These are phyloP conservation scores for Blumeriella jaapii DNA, from an alignment of 2,329 filamentous ascomycete species.

Conservation along the genomic window DNA sequence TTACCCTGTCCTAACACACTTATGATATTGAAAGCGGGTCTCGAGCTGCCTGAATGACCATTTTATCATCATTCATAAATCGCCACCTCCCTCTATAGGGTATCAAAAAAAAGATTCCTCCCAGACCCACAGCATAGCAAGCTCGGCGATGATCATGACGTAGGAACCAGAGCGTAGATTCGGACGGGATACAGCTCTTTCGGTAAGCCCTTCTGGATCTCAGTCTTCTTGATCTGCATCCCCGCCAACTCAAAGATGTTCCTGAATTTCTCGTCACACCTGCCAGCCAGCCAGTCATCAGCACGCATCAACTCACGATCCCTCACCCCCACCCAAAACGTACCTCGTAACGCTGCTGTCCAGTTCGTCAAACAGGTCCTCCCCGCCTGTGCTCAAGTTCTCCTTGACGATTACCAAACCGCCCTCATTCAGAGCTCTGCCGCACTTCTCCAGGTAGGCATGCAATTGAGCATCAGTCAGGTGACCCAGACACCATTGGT, in stretches of 20 bases:
- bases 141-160: constrained; percentile 1
- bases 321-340: constrained; percentile 1
- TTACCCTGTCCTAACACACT: too few relatives aligned
- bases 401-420: constrained; percentile 68
- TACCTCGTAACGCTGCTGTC: constrained; percentile 69
- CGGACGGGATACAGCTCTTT: constrained; percentile 57
- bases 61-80: too few relatives aligned
- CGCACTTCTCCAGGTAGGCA: constrained; percentile 52
- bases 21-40: too few relatives aligned
- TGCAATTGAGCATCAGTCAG: constrained; percentile 64
- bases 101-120: too few relatives aligned
- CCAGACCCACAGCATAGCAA: too few relatives aligned
- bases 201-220: constrained; percentile 59
- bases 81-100: too few relatives aligned
- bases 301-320: neutral
- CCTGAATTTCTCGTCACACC: constrained; percentile 62
- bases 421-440: constrained; percentile 37
- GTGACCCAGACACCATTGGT: constrained; percentile 83
- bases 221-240: constrained; percentile 54
- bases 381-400: constrained; percentile 49
- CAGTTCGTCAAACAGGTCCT: constrained; percentile 61
- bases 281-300: constrained; percentile 22
- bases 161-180: constrained; percentile 55
- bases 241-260: constrained; percentile 58
- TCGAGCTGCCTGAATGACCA: too few relatives aligned